A percentile compares a stretch with the other conserved stretches of the same genome.
Conservation (phyloP, 2,329 filamentous ascomycete species). For the Endoconidiophora laricicola region DNA sequence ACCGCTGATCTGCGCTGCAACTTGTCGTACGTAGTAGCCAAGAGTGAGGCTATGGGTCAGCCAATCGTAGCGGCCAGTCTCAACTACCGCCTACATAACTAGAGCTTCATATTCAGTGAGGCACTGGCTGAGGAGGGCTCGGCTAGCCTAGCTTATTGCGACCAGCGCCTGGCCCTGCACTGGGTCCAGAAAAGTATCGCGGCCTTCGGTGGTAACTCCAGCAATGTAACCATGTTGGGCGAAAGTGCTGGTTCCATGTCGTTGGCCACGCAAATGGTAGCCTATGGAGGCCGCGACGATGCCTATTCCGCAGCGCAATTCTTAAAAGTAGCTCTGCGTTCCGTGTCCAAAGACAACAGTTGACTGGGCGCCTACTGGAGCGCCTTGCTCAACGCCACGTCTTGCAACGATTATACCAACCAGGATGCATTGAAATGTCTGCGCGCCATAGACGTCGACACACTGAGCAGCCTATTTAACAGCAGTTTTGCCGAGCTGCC, state of each 20-base stretch:
- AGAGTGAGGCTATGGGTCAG: slow-evolving; percentile 22
- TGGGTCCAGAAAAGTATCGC: slow-evolving; percentile 36
- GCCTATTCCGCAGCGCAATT: slow-evolving; percentile 36
- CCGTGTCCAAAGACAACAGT: slow-evolving; percentile 11
- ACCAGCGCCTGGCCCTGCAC: slow-evolving; percentile 31
- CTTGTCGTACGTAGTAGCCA: slow-evolving; percentile 38
- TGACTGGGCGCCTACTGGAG: slow-evolving; percentile 20
- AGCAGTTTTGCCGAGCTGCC: slow-evolving; percentile 12
- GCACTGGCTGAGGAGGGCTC: slow-evolving; percentile 27
- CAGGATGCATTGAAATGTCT: slow-evolving; percentile 20
- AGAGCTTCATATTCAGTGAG: slow-evolving; percentile 33
- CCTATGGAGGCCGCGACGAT: slow-evolving; percentile 36
- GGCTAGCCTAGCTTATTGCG: slow-evolving; percentile 33
- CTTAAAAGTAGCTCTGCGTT: slow-evolving; percentile 28
- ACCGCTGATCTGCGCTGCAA: slow-evolving; percentile 36
- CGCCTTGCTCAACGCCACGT: slow-evolving; percentile 15
- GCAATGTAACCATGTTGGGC: slow-evolving; percentile 34
- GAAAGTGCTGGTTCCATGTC: slow-evolving; percentile 36
- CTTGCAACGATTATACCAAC: slow-evolving; percentile 15
- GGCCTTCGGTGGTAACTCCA: slow-evolving; percentile 30
- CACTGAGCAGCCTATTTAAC: slow-evolving; percentile 19
- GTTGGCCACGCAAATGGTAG: slow-evolving; percentile 32
- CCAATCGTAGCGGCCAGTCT: slow-evolving; percentile 30
- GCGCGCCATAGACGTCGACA: slow-evolving; percentile 18
- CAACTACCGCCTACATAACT: slow-evolving; percentile 33